Base-by-base conservation (phyloP, 805 yeast species). In the Pichia phayaonensis region DNA sequence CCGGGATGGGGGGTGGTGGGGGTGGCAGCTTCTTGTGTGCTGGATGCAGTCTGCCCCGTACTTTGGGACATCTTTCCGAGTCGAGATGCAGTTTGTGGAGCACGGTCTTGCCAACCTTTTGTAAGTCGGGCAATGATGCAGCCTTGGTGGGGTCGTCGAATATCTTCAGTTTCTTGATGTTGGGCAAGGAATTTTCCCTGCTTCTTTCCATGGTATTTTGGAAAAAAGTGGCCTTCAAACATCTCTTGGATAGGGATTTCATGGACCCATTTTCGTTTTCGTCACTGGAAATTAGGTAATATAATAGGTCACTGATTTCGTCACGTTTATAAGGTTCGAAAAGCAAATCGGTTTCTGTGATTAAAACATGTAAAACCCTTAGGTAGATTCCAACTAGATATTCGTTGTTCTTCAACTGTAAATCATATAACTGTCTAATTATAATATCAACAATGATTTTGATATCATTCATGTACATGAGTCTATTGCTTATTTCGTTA, bases 371-470 rank as follows among this genome's bases (percentile, higher is more conserved):
- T 29, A 92, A 58, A 2, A 90, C 89, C 50, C 94, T 73, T 41
- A 90, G 67, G 59, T 84, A 89, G 12, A 89, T 80, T 60, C 83
- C 83, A 49, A 86, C 79, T 40, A 82, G 67, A 11, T 75, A 67
- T 51, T 76, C 84, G 39, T 79, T 78, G 21, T 77, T 78, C 13
- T 73, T 75, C 0, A 62, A 53, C 22, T 90, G 78, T 40, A 88
- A 65, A 59, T 90, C 82, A 56, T 77, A 77, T 48, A 92, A 71
- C 61, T 90, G 96, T 48, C 98, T 71, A 1, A 90, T 73, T 47
- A 90, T 72, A 11, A 90, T 90, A 60, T 89, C 96, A 15, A 86
- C 81, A 50, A 90, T 75, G 8, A 90, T 95, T 58, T 84, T 83
- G 52, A 90, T 68, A 63, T 90, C 98, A 59, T 90, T 90, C 54